Percentiles rank a stretch among this genome's conserved stretches.
phyloP scores from a whole-genome alignment of 1,284 basidiomycete genomes.

The Ustilago nuda region DNA sequence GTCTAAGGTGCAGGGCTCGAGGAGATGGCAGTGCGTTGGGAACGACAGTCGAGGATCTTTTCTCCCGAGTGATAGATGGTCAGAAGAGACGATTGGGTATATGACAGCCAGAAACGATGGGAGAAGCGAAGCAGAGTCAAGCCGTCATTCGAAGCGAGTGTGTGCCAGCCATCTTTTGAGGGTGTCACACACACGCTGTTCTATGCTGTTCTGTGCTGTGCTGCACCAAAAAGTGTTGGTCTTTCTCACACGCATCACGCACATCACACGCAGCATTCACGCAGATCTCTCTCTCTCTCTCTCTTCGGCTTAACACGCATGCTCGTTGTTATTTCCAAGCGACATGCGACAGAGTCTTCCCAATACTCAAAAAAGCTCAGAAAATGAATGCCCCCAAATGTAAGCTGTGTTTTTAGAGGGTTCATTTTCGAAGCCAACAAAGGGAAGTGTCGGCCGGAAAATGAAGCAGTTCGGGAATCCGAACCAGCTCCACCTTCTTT shows the following conservation, averaged over 20 bases:
- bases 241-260: constrained; percentile 8
- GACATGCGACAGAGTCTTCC: too few relatives aligned
- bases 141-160: constrained; percentile 2
- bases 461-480: too few relatives aligned
- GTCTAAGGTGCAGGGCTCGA: not conserved
- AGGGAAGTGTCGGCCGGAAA: too few relatives aligned
- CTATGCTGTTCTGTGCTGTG: not conserved
- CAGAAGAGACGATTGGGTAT: constrained; percentile 2
- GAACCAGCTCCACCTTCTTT: too few relatives aligned
- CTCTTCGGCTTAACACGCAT: too few relatives aligned
- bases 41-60: not conserved
- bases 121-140: not conserved
- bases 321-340: too few relatives aligned
- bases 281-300: not conserved
- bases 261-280: constrained; percentile 6
- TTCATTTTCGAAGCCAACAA: too few relatives aligned
- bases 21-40: not conserved
- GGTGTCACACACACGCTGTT: not conserved
- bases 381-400: too few relatives aligned
- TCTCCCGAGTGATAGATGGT: not conserved
- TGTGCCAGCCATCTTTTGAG: not conserved
- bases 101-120: not conserved
- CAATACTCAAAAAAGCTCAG: too few relatives aligned
- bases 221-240: constrained; percentile 18
- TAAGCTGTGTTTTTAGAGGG: too few relatives aligned